Conservation (phyloP, 805 yeast species). For the Ogataea paradorogensis region DNA sequence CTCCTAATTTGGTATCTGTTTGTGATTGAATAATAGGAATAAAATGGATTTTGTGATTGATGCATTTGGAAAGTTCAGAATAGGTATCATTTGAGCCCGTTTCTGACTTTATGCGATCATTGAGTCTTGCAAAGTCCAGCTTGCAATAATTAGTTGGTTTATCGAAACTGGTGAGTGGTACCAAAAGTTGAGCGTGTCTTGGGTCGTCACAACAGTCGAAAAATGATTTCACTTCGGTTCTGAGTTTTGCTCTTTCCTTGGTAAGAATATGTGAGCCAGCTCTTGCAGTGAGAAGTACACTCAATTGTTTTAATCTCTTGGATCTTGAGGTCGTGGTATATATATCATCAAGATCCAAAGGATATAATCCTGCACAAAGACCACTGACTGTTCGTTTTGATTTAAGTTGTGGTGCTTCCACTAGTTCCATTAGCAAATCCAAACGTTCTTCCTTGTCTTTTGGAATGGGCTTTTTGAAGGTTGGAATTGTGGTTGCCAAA, state of each 20-base stretch:
- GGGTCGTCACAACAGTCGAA: slow-evolving; percentile 47
- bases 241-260: slow-evolving; percentile 37
- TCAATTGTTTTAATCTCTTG: slow-evolving; percentile 27
- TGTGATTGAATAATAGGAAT: slow-evolving; percentile 53
- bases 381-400: slow-evolving; percentile 19
- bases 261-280: slow-evolving; percentile 41
- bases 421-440: slow-evolving; percentile 19
- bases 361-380: slow-evolving; percentile 24
- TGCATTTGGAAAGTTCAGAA: slow-evolving; percentile 29
- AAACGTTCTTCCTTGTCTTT: slow-evolving; percentile 18
- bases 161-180: slow-evolving; percentile 25
- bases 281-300: slow-evolving; percentile 22
- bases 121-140: slow-evolving; percentile 27
- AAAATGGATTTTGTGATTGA: slow-evolving; percentile 44
- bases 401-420: slow-evolving; percentile 21
- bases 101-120: slow-evolving; percentile 15
- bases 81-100: slow-evolving; percentile 8
- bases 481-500: background rate
- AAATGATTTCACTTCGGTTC: slow-evolving; percentile 43
- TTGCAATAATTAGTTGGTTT: slow-evolving; percentile 27
- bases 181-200: slow-evolving; percentile 32
- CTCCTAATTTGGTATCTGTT: slow-evolving; percentile 76
- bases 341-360: slow-evolving; percentile 25
- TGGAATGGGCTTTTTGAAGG: slow-evolving; percentile 16
- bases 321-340: slow-evolving; percentile 29